Evolutionary conservation across 1,284 basidiomycete genomes (phyloP), one percentile per base, ranked within the genome.

Genomic region (Pisolithus thermaeus): DNA sequence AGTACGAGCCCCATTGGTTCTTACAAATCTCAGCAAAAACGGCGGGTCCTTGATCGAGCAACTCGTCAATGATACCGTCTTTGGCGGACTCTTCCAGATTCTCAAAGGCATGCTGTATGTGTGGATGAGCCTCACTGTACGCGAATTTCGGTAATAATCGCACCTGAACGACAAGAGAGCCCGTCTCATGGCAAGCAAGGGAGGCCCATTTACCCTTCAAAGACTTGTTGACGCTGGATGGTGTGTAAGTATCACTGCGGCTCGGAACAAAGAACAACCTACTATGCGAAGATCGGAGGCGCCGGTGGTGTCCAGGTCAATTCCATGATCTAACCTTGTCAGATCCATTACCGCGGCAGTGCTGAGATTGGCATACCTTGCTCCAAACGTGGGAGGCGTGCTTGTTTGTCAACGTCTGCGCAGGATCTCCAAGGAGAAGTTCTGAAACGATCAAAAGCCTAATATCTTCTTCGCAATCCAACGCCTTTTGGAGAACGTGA

Each of bases 321-420:
- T 65, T 90, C 87, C 87, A 90, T 90, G 57, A 90, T 87, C 85
- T 88, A 44, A 25, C 38, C 12, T 45, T 43, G 25, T 37, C 22
- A 32, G 27, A 46, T 60, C 32, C 57, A 27, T 45, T 28, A 38
- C 32, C 40, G 20, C 47, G 41, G 8, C 2, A 53, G 49, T 20
- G 32, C 50, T 41, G 22, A 51, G 40, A 22, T 37, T 7, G 20
- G 47, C 68, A 49, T 61, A 87, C 87, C 75, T 90, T 90, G 69
- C 86, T 89, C 88, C 88, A 90, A 20, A 90, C 88, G 65, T 90
- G 88, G 50, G 87, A 89, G 1, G 88, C 88, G 65, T 91, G 88
- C 65, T 91, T 91, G 65, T 91, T 91, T 11, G 90, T 83, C 22
- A 91, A 73, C 6, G 88, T 91, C 63, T 87, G 79, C 2, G 87